These are phyloP conservation scores for Drosera capensis DNA, from an alignment of 148 eudicot genomes.

Conservation along the genomic window DNA sequence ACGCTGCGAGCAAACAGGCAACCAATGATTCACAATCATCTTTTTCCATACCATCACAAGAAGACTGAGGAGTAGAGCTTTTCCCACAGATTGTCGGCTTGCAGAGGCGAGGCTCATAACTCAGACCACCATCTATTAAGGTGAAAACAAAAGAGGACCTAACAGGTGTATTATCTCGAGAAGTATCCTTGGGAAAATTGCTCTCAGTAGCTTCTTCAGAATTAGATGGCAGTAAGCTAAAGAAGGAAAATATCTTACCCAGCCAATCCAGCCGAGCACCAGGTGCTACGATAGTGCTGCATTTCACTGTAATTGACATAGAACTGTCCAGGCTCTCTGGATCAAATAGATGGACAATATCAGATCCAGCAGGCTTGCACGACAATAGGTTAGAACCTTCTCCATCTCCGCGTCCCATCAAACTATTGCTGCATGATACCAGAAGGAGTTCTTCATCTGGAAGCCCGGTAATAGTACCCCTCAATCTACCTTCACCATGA, in stretches of 20 bases:
- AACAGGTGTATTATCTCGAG: conserved; percentile 12
- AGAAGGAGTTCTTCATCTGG: conserved; percentile 43
- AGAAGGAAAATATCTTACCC: conserved; percentile 47
- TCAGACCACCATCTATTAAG: conserved; percentile 67
- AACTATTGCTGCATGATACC: conserved; percentile 47
- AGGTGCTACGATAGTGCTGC: conserved; percentile 60
- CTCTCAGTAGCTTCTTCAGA: conserved; percentile 18
- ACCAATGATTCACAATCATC: conserved; percentile 20
- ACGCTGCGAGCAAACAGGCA: conserved; percentile 69
- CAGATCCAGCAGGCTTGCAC: conserved; percentile 53
- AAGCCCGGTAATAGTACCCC: conserved; percentile 55
- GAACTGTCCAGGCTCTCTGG: conserved; percentile 35
- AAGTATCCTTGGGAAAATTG: conserved; percentile 11
- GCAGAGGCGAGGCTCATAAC: conserved; percentile 66
- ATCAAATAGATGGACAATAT: conserved; percentile 50
- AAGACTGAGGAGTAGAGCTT: conserved; percentile 12
- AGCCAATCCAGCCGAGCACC: conserved; percentile 96
- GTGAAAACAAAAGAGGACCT: conserved; percentile 48
- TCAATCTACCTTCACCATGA: conserved; percentile 63
- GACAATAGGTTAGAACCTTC: conserved; percentile 79
- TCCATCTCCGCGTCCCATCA: conserved; percentile 86
- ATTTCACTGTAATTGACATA: conserved; percentile 47
- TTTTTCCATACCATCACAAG: conserved; percentile 15
- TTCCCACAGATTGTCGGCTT: conserved; percentile 13
- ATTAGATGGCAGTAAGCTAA: conserved; percentile 46